Evolutionary conservation across 2,329 filamentous ascomycete genomes (phyloP).

Genomic region (Massarina eburnea): DNA sequence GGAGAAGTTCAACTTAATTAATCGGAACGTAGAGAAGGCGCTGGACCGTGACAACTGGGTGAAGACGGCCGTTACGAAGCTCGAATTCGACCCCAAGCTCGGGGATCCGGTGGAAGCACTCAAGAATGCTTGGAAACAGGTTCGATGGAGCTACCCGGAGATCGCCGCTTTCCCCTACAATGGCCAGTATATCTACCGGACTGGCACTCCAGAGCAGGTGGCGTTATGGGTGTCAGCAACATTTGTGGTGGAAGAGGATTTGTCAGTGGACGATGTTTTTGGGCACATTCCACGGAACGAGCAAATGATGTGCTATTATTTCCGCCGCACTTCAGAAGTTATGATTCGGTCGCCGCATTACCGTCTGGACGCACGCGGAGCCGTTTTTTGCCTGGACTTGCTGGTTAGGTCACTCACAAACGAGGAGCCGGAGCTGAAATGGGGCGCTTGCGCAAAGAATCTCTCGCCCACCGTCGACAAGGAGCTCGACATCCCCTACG

Average conservation of each 20-base stretch:
- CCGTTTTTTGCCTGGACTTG: constrained; percentile 25
- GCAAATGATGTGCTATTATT: constrained; percentile 29
- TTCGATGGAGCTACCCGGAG: constrained; percentile 29
- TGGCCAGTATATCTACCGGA: constrained; percentile 25
- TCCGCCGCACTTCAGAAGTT: constrained; percentile 22
- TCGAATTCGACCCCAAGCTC: constrained; percentile 21
- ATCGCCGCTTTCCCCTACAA: constrained; percentile 28
- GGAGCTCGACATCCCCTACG: constrained; percentile 17
- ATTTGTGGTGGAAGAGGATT: constrained; percentile 18
- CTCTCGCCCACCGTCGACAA: constrained; percentile 25
- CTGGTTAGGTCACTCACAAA: constrained; percentile 22
- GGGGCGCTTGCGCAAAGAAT: constrained; percentile 26
- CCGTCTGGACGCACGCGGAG: constrained; percentile 27
- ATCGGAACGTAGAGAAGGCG: constrained; percentile 27
- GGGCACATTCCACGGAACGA: constrained; percentile 27
- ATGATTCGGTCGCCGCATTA: constrained; percentile 28
- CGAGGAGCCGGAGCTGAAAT: constrained; percentile 17
- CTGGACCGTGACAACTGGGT: constrained; percentile 28
- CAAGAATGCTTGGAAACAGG: constrained; percentile 25
- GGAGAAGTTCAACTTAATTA: constrained; percentile 25
- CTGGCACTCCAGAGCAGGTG: constrained; percentile 22
- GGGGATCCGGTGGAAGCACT: constrained; percentile 21
- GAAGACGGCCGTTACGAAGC: constrained; percentile 26
- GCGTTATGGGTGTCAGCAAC: constrained; percentile 26
- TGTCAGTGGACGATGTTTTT: constrained; percentile 21